Conservation (phyloP, 2,329 filamentous ascomycete species). For the Fusarium sp. region DNA sequence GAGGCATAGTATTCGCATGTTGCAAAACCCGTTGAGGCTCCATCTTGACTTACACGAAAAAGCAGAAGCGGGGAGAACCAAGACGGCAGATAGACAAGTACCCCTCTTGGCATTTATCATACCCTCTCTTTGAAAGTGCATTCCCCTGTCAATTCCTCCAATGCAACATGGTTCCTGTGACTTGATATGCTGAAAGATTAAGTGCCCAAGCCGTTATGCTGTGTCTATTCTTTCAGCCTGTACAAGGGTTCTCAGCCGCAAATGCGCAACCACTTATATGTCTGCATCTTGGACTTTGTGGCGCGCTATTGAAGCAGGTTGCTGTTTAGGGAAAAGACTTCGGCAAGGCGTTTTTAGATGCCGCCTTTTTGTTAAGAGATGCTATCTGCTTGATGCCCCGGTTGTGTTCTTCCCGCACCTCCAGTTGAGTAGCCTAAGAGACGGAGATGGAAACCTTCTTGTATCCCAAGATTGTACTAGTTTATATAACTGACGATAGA, state of each 20-base stretch:
- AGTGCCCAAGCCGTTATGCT: neutral
- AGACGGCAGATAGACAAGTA: conserved; percentile 15
- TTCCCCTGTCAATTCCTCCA: conserved; percentile 16
- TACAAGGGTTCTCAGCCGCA: conserved; percentile 33
- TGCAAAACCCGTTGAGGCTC: conserved; percentile 21
- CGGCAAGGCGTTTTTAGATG: conserved; percentile 10
- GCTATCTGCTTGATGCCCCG: neutral
- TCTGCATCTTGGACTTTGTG: neutral
- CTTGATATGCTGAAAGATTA: conserved; percentile 18
- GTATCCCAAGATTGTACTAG: too few relatives aligned
- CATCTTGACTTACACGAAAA: conserved; percentile 27
- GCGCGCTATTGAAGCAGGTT: conserved; percentile 30
- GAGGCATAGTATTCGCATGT: conserved; percentile 12
- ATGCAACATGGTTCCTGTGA: conserved; percentile 8
- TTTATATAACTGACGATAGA: too few relatives aligned
- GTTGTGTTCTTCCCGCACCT: neutral
- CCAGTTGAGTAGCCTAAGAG: neutral
- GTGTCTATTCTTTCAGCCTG: conserved; percentile 22
- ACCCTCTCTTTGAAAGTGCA: neutral
- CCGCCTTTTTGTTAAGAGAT: neutral
- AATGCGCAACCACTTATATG: conserved; percentile 25
- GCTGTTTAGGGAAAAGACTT: conserved; percentile 10
- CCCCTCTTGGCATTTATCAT: conserved; percentile 23
- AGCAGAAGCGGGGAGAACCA: conserved; percentile 11
- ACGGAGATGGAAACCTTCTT: too few relatives aligned